phyloP scores from a whole-genome alignment of 768 basidiomycete species.

The Termitomyces sp. region DNA sequence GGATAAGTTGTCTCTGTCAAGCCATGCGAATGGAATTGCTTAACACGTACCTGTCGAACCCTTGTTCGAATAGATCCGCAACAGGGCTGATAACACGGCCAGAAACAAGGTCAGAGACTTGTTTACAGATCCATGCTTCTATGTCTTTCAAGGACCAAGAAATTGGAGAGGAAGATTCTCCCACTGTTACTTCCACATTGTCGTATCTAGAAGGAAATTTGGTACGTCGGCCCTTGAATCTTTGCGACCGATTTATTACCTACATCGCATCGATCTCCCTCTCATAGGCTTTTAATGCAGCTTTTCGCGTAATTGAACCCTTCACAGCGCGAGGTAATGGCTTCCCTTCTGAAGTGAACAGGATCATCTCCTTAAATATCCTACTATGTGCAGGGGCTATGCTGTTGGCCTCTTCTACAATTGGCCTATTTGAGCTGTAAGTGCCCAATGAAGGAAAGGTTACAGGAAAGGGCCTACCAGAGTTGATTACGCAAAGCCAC shows the following conservation, averaged over 20 bases:
- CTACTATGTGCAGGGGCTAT: not conserved
- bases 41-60: not conserved
- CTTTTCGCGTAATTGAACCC: not conserved
- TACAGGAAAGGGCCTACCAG: not conserved
- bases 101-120: not conserved
- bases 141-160: not conserved
- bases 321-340: conserved; percentile 3
- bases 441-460: too few species aligned
- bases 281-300: not conserved
- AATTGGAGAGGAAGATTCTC: not conserved
- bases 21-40: too few species aligned
- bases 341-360: not conserved
- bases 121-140: not conserved
- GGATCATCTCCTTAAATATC: not conserved
- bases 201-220: not conserved
- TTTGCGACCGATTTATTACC: not conserved
- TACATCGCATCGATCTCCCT: conserved; percentile 1
- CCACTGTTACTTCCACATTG: not conserved
- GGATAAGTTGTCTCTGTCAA: not conserved
- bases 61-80: conserved; percentile 4
- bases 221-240: not conserved
- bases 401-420: not conserved
- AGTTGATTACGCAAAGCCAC: not conserved
- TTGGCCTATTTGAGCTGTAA: not conserved
- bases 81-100: not conserved